phyloP scores from a whole-genome alignment of 805 yeast genomes.

The Candida nitratophila region DNA sequence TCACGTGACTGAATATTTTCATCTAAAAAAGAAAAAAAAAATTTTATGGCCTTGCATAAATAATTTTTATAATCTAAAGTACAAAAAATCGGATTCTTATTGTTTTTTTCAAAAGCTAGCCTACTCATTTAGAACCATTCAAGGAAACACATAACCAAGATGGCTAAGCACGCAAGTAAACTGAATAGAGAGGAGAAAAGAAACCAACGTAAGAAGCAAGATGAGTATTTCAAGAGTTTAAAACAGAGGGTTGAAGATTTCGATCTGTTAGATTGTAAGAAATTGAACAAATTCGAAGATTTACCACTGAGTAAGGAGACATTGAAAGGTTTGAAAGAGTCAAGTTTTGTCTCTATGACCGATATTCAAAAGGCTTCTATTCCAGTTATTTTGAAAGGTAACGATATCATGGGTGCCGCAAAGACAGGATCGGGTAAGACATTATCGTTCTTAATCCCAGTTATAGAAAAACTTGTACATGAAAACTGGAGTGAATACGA shows the following conservation, averaged over 20 bases:
- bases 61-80: background rate
- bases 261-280: constrained; percentile 32
- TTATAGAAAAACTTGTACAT: constrained; percentile 60
- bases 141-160: constrained; percentile 6
- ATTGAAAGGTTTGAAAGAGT: constrained; percentile 62
- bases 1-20: background rate
- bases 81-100: no score
- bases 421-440: constrained; percentile 91
- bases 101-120: no score
- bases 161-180: constrained; percentile 24
- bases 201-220: constrained; percentile 20
- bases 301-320: constrained; percentile 69
- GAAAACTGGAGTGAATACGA: constrained; percentile 76
- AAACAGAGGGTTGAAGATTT: constrained; percentile 45
- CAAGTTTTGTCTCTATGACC: constrained; percentile 76
- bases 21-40: background rate
- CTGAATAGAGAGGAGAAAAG: constrained; percentile 23
- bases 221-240: constrained; percentile 33
- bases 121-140: no score
- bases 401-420: constrained; percentile 82
- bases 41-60: background rate
- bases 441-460: constrained; percentile 76
- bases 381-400: constrained; percentile 66
- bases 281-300: constrained; percentile 54
- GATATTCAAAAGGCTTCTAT: constrained; percentile 81